Conservation (phyloP, 305 asterid species). For the Solanum hybrid region DNA sequence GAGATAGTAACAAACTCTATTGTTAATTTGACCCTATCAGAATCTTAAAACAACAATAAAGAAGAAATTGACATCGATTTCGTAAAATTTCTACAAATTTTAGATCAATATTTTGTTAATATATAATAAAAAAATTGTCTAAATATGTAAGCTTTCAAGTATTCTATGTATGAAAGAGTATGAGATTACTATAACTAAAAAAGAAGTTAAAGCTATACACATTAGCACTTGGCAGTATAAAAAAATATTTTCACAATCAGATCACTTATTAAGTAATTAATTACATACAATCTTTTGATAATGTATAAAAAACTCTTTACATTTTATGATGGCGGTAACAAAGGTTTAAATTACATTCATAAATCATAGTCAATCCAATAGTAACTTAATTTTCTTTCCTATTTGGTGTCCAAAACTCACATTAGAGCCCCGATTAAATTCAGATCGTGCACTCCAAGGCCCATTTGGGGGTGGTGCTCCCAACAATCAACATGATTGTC, state of each 20-base stretch:
- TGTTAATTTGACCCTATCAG: too few relatives aligned
- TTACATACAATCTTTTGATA: background rate
- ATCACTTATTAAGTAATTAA: background rate
- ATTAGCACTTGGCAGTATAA: background rate
- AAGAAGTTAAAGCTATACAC: background rate
- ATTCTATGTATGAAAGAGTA: background rate
- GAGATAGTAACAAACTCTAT: too few relatives aligned
- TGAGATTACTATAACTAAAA: background rate
- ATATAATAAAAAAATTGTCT: background rate
- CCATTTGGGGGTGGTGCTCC: background rate
- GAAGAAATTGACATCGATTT: background rate
- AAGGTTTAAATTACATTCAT: background rate
- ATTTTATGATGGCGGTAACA: background rate
- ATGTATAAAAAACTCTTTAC: background rate
- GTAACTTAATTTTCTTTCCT: background rate
- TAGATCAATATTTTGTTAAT: too few relatives aligned
- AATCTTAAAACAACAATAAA: background rate
- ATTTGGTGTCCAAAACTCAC: too few relatives aligned
- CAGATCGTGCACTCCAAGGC: fast-evolving
- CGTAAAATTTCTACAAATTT: background rate
- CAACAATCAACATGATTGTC: too few relatives aligned
- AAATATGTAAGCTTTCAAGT: background rate
- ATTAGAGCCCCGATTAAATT: fast-evolving
- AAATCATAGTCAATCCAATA: background rate
- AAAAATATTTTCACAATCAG: too few relatives aligned